Percentiles rank a stretch among this genome's conserved stretches.
These are phyloP conservation scores for Fusarium fracticaudum DNA, from an alignment of 2,329 filamentous ascomycete species.

Conservation along the genomic window DNA sequence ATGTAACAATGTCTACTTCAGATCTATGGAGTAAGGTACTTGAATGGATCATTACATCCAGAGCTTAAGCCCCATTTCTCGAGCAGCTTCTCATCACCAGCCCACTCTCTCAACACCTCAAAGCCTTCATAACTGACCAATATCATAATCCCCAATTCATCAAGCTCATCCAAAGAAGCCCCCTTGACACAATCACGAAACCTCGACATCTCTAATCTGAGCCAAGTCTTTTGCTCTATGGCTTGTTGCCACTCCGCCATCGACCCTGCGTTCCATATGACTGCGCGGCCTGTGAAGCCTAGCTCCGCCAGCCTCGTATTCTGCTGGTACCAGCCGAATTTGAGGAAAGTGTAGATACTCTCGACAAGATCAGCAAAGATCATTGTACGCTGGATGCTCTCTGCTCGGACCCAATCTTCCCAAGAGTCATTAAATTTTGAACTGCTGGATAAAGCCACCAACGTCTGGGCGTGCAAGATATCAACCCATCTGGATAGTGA, in stretches of 20 bases:
- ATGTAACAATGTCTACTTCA: too few relatives aligned
- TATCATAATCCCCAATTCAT: background rate
- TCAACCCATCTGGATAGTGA: rapidly evolving
- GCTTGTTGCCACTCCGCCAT: background rate
- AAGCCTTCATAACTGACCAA: background rate
- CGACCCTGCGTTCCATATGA: background rate
- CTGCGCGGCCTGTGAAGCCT: rapidly evolving
- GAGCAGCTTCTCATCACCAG: rapidly evolving
- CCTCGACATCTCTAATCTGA: rapidly evolving
- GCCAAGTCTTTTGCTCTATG: rapidly evolving
- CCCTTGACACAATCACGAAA: background rate
- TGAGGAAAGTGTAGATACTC: background rate
- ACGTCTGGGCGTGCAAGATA: background rate
- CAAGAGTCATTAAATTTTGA: rapidly evolving
- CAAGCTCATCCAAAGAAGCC: rapidly evolving
- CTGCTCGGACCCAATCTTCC: background rate
- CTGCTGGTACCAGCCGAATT: background rate
- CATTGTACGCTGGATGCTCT: background rate
- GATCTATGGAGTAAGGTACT: too few relatives aligned
- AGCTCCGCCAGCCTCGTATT: background rate
- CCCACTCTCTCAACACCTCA: background rate
- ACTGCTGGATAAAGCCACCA: rapidly evolving
- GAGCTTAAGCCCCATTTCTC: background rate
- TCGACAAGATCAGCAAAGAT: background rate
- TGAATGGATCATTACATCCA: rapidly evolving